These are phyloP conservation scores for Platanthera zijinensis DNA, from an alignment of 106 monocot genomes.

Conservation along the genomic window DNA sequence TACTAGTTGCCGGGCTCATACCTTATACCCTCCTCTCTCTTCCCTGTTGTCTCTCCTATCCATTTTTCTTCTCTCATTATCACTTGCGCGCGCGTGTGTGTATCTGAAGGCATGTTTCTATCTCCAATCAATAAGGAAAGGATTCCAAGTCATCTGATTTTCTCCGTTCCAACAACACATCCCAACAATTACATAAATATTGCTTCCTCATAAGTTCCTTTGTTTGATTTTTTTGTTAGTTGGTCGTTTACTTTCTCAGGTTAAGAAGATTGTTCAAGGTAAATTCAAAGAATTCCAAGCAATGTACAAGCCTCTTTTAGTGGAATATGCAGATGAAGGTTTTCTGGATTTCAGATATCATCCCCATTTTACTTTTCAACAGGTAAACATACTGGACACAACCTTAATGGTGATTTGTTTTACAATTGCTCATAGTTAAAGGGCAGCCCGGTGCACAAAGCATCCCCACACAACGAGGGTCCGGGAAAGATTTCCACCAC, in stretches of 20 bases:
- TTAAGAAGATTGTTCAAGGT: slow-evolving; percentile 78
- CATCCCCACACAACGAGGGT: too few species aligned
- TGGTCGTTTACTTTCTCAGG: slow-evolving; percentile 22
- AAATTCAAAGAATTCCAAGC: slow-evolving; percentile 52
- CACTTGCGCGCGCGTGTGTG: too few species aligned
- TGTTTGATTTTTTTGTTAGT: neutral
- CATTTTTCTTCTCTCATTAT: too few species aligned
- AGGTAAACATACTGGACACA: slow-evolving; percentile 25
- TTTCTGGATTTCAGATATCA: slow-evolving; percentile 34
- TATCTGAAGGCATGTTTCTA: too few species aligned
- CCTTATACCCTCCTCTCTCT: too few species aligned
- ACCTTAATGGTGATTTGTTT: neutral
- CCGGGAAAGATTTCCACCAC: too few species aligned
- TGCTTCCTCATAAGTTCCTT: neutral
- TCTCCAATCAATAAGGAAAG: too few species aligned
- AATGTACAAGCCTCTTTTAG: slow-evolving; percentile 56
- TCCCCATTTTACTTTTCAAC: slow-evolving; percentile 34
- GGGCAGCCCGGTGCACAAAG: too few species aligned
- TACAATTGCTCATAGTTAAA: neutral
- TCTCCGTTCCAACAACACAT: neutral
- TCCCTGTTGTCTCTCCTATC: too few species aligned
- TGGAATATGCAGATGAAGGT: slow-evolving; percentile 38
- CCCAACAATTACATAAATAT: neutral
- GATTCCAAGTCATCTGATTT: too few species aligned
- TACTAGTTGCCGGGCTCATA: too few species aligned